phyloP scores from a whole-genome alignment of 345 rosid species.

The Aurinia saxatilis region DNA sequence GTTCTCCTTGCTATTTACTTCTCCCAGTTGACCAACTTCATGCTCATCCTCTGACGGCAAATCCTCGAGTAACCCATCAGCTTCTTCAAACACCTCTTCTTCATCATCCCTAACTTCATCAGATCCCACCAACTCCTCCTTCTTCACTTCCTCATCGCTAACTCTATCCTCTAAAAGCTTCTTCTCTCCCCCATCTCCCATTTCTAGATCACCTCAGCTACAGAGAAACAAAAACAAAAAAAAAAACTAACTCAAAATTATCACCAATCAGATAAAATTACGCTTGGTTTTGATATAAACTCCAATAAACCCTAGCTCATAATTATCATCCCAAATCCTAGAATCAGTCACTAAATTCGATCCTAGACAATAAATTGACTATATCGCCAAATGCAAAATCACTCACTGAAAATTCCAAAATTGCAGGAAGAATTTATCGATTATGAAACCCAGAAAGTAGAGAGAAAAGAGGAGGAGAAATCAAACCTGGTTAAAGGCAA shows the following conservation, averaged over 20 bases:
- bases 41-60: slow-evolving; percentile 24
- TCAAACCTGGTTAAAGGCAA: slow-evolving; percentile 9
- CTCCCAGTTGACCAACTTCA: slow-evolving; percentile 49
- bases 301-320: slow-evolving; percentile 27
- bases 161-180: slow-evolving; percentile 25
- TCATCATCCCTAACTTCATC: too few relatives aligned
- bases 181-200: slow-evolving; percentile 53
- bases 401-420: neutral
- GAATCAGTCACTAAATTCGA: neutral
- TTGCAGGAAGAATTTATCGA: too few relatives aligned
- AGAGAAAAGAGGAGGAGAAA: neutral
- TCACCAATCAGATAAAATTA: neutral
- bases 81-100: slow-evolving; percentile 75
- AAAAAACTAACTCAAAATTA: neutral
- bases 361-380: too few relatives aligned
- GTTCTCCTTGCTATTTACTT: slow-evolving; percentile 39
- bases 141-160: slow-evolving; percentile 10
- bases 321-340: slow-evolving; percentile 2
- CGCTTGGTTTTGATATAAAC: too few relatives aligned
- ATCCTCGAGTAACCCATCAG: slow-evolving; percentile 19
- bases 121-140: slow-evolving; percentile 18
- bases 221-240: slow-evolving; percentile 12
- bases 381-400: neutral
- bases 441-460: too few relatives aligned
- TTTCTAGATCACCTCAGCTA: slow-evolving; percentile 20